Base-by-base conservation (phyloP, 495 filamentous ascomycete genomes). In the Penicillium cosmopolitanum region DNA sequence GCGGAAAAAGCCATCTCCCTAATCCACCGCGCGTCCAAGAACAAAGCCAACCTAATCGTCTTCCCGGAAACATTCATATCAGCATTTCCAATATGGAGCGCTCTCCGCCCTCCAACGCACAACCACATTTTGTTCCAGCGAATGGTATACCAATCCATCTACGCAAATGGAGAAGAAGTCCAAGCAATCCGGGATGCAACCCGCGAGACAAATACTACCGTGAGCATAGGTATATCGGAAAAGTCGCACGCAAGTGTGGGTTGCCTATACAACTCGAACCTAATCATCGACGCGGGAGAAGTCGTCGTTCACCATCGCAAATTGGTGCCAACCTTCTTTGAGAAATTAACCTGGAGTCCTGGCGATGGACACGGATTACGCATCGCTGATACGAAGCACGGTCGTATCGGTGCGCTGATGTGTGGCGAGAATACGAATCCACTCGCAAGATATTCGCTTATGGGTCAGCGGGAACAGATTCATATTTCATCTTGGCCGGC, bases 11-110 rank as follows among this genome's bases (percentile, higher is more conserved):
- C 74, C 15, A 66, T 66, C 5, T 62, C 46, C 7, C 60, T 82
- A 28, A 75, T 77, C 40, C 67, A 70, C 31, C 59, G 78, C 54
- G 79, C 80, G 3, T 77, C 79, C 16, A 50, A 51, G 46, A 66
- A 67, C 42, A 67, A 67, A n/a, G 79, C 78, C 21, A 68, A 81
- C 28, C 67, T 83, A 44, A 62, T 83, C 34, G 79, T 77, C 34
- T 82, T 82, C 68, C 81, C 79, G 40, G 79, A 80, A 56, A 65
- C 72, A 0, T 79, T 66, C 61, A 76, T 80, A 12, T 72, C 77
- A 9, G 78, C 57, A 3, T 67, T 67, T 23, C 64, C 64, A n/a
- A 53, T 73, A 52, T 75, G 72, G 72, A 73, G 69, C 55, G 64
- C 70, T 43, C 42, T 75, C 16, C 58, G 66, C 3, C 43, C 69